These are phyloP conservation scores for Eutypa lata DNA, from an alignment of 2,329 filamentous ascomycete genomes.

Conservation along the genomic window DNA sequence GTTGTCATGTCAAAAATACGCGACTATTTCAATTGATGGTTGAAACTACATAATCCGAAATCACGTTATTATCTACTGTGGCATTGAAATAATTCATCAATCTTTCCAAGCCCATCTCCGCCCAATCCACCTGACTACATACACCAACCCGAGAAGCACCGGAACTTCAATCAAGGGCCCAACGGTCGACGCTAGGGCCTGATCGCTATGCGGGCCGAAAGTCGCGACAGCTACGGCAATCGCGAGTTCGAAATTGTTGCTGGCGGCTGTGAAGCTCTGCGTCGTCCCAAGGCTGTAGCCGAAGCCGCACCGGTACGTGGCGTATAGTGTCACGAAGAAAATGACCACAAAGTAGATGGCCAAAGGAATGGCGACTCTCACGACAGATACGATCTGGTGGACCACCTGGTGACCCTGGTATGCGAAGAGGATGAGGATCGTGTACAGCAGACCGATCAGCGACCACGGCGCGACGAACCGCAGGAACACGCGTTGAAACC, in stretches of 20 bases:
- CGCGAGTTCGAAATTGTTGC: constrained; percentile 90
- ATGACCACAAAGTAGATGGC: constrained; percentile 77
- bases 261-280: constrained; percentile 85
- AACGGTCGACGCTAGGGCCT: constrained; percentile 79
- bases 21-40: constrained; percentile 29
- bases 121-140: constrained; percentile 62
- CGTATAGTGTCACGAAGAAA: constrained; percentile 66
- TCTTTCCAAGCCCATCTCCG: constrained; percentile 53
- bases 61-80: too few relatives aligned
- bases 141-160: constrained; percentile 73
- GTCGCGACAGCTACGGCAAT: constrained; percentile 84
- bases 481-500: constrained; percentile 71
- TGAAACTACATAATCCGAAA: constrained; percentile 7
- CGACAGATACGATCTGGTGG: constrained; percentile 77
- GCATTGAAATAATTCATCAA: constrained; percentile 8
- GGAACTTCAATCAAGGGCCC: constrained; percentile 86
- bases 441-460: constrained; percentile 80
- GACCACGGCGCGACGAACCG: constrained; percentile 69
- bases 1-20: constrained; percentile 29
- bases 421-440: constrained; percentile 81
- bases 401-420: constrained; percentile 76
- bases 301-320: constrained; percentile 66
- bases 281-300: constrained; percentile 68
- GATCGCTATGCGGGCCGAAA: constrained; percentile 73
- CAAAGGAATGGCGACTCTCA: constrained; percentile 77